phyloP scores from a whole-genome alignment of 306 rosid genomes.

The Adenanthera pavonina region DNA sequence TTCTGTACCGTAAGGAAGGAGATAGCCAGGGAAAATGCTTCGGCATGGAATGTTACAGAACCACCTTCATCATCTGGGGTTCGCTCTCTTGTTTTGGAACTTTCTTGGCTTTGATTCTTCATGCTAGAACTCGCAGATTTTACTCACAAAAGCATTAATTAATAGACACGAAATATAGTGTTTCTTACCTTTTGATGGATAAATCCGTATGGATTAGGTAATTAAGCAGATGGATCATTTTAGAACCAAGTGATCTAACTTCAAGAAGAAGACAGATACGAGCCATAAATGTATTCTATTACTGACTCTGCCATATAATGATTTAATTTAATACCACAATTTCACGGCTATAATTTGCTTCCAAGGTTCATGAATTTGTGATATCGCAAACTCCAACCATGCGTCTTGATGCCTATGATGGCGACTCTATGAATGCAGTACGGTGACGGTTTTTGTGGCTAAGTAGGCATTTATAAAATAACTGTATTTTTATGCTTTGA shows the following conservation, averaged over 20 bases:
- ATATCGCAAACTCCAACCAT: background rate
- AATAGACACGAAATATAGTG: background rate
- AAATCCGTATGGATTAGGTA: background rate
- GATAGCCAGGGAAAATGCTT: constrained; percentile 59
- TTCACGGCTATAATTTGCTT: background rate
- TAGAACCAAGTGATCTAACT: background rate
- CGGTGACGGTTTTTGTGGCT: background rate
- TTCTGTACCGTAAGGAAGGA: constrained; percentile 55
- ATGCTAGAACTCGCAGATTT: constrained; percentile 64
- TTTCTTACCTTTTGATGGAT: background rate
- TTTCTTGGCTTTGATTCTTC: constrained; percentile 56
- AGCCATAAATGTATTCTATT: background rate
- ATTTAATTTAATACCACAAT: background rate
- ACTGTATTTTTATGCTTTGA: background rate
- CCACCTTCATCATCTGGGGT: constrained; percentile 76
- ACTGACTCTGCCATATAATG: background rate
- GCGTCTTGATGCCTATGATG: background rate
- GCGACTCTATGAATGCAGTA: background rate
- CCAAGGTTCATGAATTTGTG: constrained; percentile 23
- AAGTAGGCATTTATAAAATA: too few species aligned
- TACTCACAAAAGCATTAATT: constrained; percentile 42
- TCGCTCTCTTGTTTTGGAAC: constrained; percentile 62
- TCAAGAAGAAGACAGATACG: background rate
- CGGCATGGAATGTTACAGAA: constrained; percentile 69
- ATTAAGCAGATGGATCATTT: background rate